Percentiles rank a stretch among this genome's conserved stretches.
Conservation (phyloP, 140 eudicot genomes). For the Bidens hawaiensis region DNA sequence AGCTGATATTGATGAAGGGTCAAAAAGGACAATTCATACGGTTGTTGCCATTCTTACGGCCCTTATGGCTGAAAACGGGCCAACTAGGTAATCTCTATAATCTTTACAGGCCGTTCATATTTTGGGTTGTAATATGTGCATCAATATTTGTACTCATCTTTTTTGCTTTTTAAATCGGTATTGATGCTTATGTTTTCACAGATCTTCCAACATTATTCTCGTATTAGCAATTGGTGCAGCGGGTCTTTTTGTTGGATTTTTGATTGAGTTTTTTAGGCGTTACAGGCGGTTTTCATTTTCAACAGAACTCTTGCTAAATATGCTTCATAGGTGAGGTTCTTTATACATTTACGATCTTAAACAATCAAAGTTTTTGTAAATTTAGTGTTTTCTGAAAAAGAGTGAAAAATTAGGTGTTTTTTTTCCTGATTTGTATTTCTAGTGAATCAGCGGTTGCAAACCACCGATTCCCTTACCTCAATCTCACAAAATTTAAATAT, state of each 20-base stretch:
- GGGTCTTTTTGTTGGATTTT: slow-evolving; percentile 69
- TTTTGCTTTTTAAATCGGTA: too few relatives aligned
- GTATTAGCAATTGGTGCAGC: slow-evolving; percentile 73
- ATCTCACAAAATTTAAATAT: too few relatives aligned
- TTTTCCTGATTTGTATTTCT: background rate
- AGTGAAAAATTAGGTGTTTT: background rate
- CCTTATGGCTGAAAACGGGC: slow-evolving; percentile 75
- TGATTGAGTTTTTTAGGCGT: slow-evolving; percentile 55
- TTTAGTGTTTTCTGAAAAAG: background rate
- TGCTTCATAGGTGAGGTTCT: slow-evolving; percentile 47
- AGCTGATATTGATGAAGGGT: slow-evolving; percentile 68
- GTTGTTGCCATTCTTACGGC: slow-evolving; percentile 82
- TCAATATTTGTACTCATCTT: background rate
- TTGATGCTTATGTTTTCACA: slow-evolving; percentile 45
- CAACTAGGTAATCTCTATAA: slow-evolving; percentile 59
- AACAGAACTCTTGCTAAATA: slow-evolving; percentile 36
- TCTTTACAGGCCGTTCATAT: background rate
- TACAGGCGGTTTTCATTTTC: slow-evolving; percentile 49
- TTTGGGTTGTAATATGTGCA: slow-evolving; percentile 8
- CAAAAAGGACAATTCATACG: slow-evolving; percentile 86
- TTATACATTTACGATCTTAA: background rate
- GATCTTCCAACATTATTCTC: slow-evolving; percentile 60
- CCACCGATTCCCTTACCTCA: background rate
- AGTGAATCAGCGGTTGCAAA: background rate
- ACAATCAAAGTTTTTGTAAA: background rate